Evolutionary conservation across 148 eudicot species (phyloP), one percentile per base, ranked within the genome.

Genomic region (Silene latifolia): DNA sequence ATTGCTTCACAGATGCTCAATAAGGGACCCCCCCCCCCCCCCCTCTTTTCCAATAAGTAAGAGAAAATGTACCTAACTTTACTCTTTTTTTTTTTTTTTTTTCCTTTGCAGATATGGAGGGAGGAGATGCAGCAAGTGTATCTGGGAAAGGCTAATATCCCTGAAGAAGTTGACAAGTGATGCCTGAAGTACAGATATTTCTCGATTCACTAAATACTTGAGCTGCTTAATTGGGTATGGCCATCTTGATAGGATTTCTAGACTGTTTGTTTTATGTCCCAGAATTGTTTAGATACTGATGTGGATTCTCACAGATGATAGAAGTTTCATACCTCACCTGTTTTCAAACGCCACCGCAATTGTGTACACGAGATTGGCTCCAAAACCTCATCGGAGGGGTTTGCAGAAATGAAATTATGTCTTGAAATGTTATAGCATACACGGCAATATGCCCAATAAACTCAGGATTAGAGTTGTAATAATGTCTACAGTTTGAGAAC

Each of bases 51-150:
- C n/a, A n/a, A n/a, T n/a, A n/a, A n/a, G n/a, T n/a, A 5, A 39
- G 44, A 39, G 9, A 39, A 39, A 6, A 39, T 39, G 9, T 7
- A 48, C 15, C 15, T 48, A 2, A 48, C 12, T 48, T 48, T 48
- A 48, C 17, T 48, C 8, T 48, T 13, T 1, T 27, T 1, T 47
- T 47, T n/a, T n/a, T n/a, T n/a, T 47, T 58, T 19, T 20, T 20
- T 56, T 18, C 12, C 5, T 6, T 39, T 80, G 79, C 85, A 95
- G 98, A 90, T 95, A 77, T 95, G 98, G 98, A 95, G 83, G 82
- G 97, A 92, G 83, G 98, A 95, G 84, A 92, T 95, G 98, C 97
- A 89, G 75, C 96, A 83, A 74, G 97, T 95, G 51, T 95, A 84
- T 83, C 77, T 90, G 65, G 94, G 98, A 66, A 87, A 89, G 74